Evolutionary conservation across 139 green algal species (phyloP), one percentile per base, ranked within the genome.

Genomic region (Parachlorella kessleri): DNA sequence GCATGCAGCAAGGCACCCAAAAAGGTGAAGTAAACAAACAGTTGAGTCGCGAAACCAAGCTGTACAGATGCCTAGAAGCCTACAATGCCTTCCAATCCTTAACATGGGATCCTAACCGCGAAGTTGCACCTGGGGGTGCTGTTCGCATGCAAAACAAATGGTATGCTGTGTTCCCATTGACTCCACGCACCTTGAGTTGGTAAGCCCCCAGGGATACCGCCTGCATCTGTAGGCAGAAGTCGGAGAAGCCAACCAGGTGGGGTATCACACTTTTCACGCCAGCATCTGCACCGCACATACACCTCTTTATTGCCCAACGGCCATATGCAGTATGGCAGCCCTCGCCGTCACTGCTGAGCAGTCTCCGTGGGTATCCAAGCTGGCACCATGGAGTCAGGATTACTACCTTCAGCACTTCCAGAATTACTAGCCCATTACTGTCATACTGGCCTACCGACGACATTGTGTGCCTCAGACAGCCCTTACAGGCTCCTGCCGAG

Each of bases 181-280:
- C n/a, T n/a, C 48, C 48, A 59, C 48, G 14, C 48, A 59, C 70
- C 70, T 65, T 63, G 32, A 82, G 77, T 55, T 82, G 77, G 30
- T 77, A 39, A 3, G 77, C 66, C 35, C n/a, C 77, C 30, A 82
- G 69, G 77, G 75, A 69, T 7, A 69, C 35, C 35, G 68, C 77
- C 1, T 33, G 9, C 30, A 82, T 30, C 36, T 55, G 68, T 2
- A 82, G 6, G 77, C 77, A 77, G 32, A 71, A 82, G 55, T 65
- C 54, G 39, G 9, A 4, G 21, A 82, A 82, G 23, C 69, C 69
- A 2, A 28, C 37, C 23, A 82, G 33, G 69, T 82, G 68, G 54
- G 77, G 77, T 69, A 82, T 54, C 38, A 82, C 69, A 18, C 42
- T 82, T 55, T 82, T 82, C 53, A 73, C 48, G 14, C 48, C 48